Percentiles rank a stretch among this genome's conserved stretches.
Evolutionary conservation across 2,329 filamentous ascomycete species (phyloP).

Genomic region (Tricladium varicosporioides): DNA sequence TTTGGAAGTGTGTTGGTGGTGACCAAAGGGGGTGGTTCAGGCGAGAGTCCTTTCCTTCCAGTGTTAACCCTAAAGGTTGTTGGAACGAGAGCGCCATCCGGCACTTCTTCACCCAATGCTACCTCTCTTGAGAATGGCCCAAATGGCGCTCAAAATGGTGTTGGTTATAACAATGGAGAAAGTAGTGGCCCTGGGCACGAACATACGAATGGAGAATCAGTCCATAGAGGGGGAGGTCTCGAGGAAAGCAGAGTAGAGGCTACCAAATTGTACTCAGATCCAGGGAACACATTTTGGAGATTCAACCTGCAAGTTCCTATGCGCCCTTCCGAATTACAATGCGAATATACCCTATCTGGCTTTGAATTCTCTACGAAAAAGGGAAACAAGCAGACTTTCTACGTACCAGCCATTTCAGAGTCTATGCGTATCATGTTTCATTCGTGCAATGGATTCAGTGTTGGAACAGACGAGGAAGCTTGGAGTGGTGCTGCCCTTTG

Average conservation of each 20-base stretch:
- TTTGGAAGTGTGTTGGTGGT: constrained; percentile 84
- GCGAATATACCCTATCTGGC: constrained; percentile 73
- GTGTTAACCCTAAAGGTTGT: constrained; percentile 50
- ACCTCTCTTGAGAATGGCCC: constrained; percentile 1
- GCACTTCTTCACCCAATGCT: background rate
- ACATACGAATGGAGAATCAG: constrained; percentile 8
- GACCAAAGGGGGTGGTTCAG: constrained; percentile 65
- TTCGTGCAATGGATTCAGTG: constrained; percentile 94
- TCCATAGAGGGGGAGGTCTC: background rate
- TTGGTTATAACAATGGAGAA: constrained; percentile 32
- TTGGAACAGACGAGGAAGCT: constrained; percentile 78
- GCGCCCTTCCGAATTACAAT: constrained; percentile 65
- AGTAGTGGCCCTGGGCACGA: background rate
- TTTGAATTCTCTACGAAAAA: constrained; percentile 61
- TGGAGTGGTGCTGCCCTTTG: constrained; percentile 92
- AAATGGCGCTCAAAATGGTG: constrained; percentile 15
- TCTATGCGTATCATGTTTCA: constrained; percentile 99
- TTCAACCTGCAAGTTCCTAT: constrained; percentile 83
- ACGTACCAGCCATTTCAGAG: constrained; percentile 76
- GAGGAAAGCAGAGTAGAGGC: constrained; percentile 44
- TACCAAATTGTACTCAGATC: constrained; percentile 63
- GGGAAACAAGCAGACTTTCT: constrained; percentile 68
- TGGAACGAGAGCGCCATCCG: constrained; percentile 9
- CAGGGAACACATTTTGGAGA: constrained; percentile 82
- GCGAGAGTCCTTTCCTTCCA: constrained; percentile 54